Conservation (phyloP, 164 flowering plant genomes). For the Malania oleifera region DNA sequence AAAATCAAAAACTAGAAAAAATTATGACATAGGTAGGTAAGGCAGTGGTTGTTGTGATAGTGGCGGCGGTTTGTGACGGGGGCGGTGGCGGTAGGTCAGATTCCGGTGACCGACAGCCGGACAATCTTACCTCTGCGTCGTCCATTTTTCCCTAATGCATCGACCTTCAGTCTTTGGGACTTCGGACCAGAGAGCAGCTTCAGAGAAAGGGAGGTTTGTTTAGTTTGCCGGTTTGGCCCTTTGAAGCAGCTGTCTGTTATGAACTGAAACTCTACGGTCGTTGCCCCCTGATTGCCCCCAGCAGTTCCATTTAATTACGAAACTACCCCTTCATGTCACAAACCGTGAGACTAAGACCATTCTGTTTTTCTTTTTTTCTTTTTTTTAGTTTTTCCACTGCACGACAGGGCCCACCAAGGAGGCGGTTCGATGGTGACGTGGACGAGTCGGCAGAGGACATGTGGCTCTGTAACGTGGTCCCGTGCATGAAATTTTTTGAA, state of each 20-base stretch:
- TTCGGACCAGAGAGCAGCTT: constrained; percentile 11
- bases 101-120: background rate
- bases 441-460: background rate
- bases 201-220: constrained; percentile 14
- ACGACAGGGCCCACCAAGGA: background rate
- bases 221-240: constrained; percentile 4
- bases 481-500: background rate
- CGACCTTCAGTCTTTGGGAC: background rate
- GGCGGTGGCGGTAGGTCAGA: constrained; percentile 3
- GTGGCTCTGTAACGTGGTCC: background rate
- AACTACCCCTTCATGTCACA: constrained; percentile 12
- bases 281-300: constrained; percentile 24
- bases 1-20: constrained; percentile 1
- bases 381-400: background rate
- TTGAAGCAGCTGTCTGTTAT: constrained; percentile 54
- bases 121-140: constrained; percentile 37
- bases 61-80: no score
- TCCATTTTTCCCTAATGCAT: constrained; percentile 21
- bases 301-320: constrained; percentile 7
- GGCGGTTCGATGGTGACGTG: background rate
- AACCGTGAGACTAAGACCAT: constrained; percentile 6
- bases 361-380: no score
- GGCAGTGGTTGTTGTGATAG: background rate
- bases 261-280: constrained; percentile 37
- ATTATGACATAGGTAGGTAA: background rate